phyloP scores from a whole-genome alignment of 139 green algal species.

The Asterochloris sp. region DNA sequence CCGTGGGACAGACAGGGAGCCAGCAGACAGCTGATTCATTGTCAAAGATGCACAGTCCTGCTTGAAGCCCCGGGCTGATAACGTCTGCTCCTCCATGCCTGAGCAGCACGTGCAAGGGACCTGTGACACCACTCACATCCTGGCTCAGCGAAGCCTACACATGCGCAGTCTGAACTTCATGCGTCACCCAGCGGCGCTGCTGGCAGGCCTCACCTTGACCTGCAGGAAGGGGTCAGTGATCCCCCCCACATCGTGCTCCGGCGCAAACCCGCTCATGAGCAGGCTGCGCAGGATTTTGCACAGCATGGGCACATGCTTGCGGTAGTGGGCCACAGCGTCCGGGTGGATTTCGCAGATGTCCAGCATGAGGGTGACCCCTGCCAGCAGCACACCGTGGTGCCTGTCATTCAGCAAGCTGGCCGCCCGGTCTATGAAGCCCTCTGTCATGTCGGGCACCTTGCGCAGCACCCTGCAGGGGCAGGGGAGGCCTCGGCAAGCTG shows the following conservation, averaged over 20 bases:
- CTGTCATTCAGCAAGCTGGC: constrained; percentile 78
- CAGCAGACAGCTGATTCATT: too few relatives aligned
- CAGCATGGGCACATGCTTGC: constrained; percentile 58
- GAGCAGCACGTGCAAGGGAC: too few relatives aligned
- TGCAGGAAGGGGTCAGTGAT: constrained; percentile 97
- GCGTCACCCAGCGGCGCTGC: neutral
- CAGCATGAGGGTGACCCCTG: constrained; percentile 78
- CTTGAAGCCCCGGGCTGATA: too few relatives aligned
- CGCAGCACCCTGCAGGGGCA: constrained; percentile 66
- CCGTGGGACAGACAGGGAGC: neutral
- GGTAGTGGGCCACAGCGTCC: constrained; percentile 32
- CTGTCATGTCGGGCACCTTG: constrained; percentile 92
- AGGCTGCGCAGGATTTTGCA: constrained; percentile 67
- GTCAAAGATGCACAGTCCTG: too few relatives aligned
- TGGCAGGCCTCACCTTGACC: constrained; percentile 57
- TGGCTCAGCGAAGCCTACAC: neutral
- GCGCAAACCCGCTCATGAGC: constrained; percentile 51
- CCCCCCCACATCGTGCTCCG: constrained; percentile 92
- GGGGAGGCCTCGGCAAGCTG: neutral
- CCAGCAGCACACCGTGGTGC: constrained; percentile 88
- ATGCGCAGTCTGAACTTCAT: neutral
- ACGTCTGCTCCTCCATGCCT: too few relatives aligned
- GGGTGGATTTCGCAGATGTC: constrained; percentile 58
- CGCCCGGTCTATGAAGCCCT: constrained; percentile 78
- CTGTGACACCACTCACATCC: neutral